Conservation (phyloP, 2,329 filamentous ascomycete genomes). For the Tolypocladium capitatum region DNA sequence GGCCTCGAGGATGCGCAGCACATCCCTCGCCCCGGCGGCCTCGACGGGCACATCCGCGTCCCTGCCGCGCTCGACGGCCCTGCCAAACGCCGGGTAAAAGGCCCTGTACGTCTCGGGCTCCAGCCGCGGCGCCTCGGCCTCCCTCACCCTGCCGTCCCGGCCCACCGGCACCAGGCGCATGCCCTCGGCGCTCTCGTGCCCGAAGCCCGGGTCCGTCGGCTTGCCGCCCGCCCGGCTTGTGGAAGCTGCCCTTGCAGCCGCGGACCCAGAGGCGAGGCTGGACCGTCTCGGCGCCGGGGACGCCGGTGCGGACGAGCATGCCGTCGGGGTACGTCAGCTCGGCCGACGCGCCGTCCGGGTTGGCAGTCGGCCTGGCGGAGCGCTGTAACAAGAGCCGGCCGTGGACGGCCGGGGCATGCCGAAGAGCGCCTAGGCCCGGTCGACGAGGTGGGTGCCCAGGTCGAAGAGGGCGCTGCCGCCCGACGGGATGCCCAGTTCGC, state of each 20-base stretch:
- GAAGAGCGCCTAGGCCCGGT: constrained; percentile 60
- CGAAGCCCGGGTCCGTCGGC: constrained; percentile 50
- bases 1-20: constrained; percentile 39
- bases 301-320: constrained; percentile 52
- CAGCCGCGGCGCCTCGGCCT: constrained; percentile 41
- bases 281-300: constrained; percentile 53
- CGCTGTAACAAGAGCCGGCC: constrained; percentile 57
- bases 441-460: constrained; percentile 62
- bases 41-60: constrained; percentile 40
- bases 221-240: constrained; percentile 53
- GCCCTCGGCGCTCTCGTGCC: constrained; percentile 45
- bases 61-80: constrained; percentile 31
- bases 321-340: constrained; percentile 53
- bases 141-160: constrained; percentile 34
- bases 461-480: constrained; percentile 62
- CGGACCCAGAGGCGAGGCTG: constrained; percentile 69
- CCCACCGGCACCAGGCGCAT: constrained; percentile 45
- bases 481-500: constrained; percentile 38
- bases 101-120: constrained; percentile 54
- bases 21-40: constrained; percentile 37
- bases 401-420: constrained; percentile 54
- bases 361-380: constrained; percentile 30
- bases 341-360: constrained; percentile 47
- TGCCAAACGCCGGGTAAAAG: constrained; percentile 47
- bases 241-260: constrained; percentile 61